These are phyloP conservation scores for Neurospora pannonica DNA, from an alignment of 495 filamentous ascomycete genomes.

Conservation along the genomic window DNA sequence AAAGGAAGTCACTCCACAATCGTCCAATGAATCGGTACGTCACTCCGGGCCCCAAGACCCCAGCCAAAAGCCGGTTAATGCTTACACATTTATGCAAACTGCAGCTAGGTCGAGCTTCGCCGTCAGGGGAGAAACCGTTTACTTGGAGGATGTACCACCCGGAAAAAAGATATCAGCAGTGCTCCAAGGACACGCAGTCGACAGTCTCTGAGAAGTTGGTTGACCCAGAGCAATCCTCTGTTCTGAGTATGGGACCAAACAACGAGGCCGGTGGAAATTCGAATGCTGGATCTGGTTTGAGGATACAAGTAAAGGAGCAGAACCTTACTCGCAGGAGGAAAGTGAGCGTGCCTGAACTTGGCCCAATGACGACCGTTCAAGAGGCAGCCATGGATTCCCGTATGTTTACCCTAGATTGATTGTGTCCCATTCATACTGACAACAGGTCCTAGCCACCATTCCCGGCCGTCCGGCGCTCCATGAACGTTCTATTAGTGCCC, in stretches of 20 bases:
- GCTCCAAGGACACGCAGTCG: slow-evolving; percentile 37
- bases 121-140: slow-evolving; percentile 33
- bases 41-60: slow-evolving; percentile 2
- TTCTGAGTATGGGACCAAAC: slow-evolving; percentile 36
- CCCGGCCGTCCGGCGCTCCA: slow-evolving; percentile 58
- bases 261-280: slow-evolving; percentile 33
- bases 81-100: slow-evolving; percentile 16
- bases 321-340: slow-evolving; percentile 48
- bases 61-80: slow-evolving; percentile 14
- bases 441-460: slow-evolving; percentile 51
- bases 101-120: slow-evolving; percentile 25
- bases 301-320: slow-evolving; percentile 43
- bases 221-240: slow-evolving; percentile 42
- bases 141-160: slow-evolving; percentile 45
- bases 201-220: slow-evolving; percentile 31
- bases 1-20: slow-evolving; percentile 31
- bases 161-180: slow-evolving; percentile 44
- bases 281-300: slow-evolving; percentile 28
- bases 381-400: slow-evolving; percentile 64
- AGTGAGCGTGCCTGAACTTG: slow-evolving; percentile 53
- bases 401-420: slow-evolving; percentile 34
- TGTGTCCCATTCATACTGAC: slow-evolving; percentile 12
- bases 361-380: slow-evolving; percentile 58
- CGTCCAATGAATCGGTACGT: slow-evolving; percentile 39
- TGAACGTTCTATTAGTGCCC: slow-evolving; percentile 58